Percentiles rank a stretch among this genome's conserved stretches.
phyloP scores from a whole-genome alignment of 2,329 filamentous ascomycete species.

The Domatiomyces catenatus region DNA sequence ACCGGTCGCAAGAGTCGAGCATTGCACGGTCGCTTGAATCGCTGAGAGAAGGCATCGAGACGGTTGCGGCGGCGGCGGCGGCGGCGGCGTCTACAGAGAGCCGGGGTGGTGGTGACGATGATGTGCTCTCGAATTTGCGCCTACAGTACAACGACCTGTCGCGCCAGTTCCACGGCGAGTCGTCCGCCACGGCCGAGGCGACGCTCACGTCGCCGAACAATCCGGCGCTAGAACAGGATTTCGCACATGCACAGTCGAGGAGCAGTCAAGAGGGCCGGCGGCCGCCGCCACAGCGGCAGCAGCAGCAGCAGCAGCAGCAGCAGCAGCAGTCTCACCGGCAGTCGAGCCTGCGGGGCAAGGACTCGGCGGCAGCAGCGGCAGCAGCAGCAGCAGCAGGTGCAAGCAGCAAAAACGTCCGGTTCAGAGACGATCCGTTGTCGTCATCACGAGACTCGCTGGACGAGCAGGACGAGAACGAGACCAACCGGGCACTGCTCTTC shows the following conservation, averaged over 20 bases:
- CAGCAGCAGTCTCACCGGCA: conserved; percentile 16
- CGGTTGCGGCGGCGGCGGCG: conserved; percentile 36
- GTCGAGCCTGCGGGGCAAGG: neutral
- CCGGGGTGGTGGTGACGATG: no score
- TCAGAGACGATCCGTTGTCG: conserved; percentile 58
- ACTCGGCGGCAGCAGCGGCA: neutral
- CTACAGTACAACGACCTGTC: conserved; percentile 63
- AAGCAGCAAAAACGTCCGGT: conserved; percentile 61
- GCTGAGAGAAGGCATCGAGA: conserved; percentile 62
- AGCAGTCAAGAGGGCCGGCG: conserved; percentile 17
- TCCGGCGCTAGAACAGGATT: conserved; percentile 45
- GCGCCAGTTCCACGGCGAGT: conserved; percentile 60
- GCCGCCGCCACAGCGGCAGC: no score
- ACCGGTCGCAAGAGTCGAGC: conserved; percentile 64
- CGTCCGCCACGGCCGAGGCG: conserved; percentile 34
- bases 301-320: no score
- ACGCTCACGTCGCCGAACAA: conserved; percentile 47
- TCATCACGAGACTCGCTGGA: conserved; percentile 23
- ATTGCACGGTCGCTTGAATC: conserved; percentile 80
- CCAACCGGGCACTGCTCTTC: conserved; percentile 45
- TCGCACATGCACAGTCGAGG: conserved; percentile 42
- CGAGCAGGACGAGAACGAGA: conserved; percentile 37
- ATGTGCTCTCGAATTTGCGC: conserved; percentile 43
- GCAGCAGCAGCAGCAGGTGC: no score
- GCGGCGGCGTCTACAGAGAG: no score